Evolutionary conservation across 257 asterid species (phyloP), one percentile per base, ranked within the genome.

Genomic region (Echites panduratus): DNA sequence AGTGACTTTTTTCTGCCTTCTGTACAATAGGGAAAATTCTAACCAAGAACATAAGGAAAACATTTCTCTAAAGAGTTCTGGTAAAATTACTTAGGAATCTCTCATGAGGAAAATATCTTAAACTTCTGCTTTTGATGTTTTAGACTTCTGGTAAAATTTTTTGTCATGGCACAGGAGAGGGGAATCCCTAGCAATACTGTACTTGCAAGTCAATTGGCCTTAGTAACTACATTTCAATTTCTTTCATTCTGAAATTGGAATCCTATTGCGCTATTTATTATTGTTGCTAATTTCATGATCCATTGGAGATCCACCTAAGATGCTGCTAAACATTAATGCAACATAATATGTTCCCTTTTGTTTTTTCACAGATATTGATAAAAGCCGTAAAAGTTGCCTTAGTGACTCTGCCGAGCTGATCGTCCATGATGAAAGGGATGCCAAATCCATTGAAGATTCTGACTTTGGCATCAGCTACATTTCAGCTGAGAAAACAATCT

Each of bases 281-380:
- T n/a, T n/a, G n/a, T n/a, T n/a, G n/a, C n/a, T n/a, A 40, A 40
- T 40, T 40, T 40, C 43, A 40, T 6, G 5, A 19, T 38, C 22
- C 50, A 29, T 27, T 40, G 57, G 29, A 20, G 56, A 44, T 57
- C 19, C 67, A 58, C n/a, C 50, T 41, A 22, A 16, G 49, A 7
- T 0, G 41, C 17, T n/a, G 38, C 62, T 32, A 50, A 52, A 6
- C 29, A 35, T 27, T 70, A 47, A 70, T 17, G 62, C 32, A 75
- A 72, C 41, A 67, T 14, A 26, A 64, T 73, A 62, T 72, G 62
- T 74, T 57, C 70, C 27, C n/a, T n/a, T n/a, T n/a, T n/a, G 68
- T 75, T 71, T 63, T 54, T 45, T 62, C 68, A 78, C 91, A 88
- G 96, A 77, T 78, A 52, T 71, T 73, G 73, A 77, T 54, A 76